Percentiles rank a stretch among this genome's conserved stretches.
Conservation (phyloP, 2,329 filamentous ascomycete species). For the Neurospora crassa region DNA sequence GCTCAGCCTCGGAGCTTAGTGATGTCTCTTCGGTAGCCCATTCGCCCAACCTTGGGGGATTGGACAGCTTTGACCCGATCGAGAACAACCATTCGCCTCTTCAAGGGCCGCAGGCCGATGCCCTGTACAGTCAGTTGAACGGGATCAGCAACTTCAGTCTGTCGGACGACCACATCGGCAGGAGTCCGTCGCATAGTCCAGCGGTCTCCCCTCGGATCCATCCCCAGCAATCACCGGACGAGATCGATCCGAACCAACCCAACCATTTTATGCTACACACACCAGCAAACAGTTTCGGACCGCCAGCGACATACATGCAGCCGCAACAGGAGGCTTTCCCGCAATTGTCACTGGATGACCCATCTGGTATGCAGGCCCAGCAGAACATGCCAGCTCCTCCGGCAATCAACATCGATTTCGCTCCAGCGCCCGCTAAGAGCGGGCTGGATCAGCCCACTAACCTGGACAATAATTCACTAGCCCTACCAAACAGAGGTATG, state of each 20-base stretch:
- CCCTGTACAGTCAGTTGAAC: conserved; percentile 68
- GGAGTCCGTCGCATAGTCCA: conserved; percentile 69
- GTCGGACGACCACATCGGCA: conserved; percentile 57
- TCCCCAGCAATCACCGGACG: conserved; percentile 46
- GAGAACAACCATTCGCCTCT: conserved; percentile 70
- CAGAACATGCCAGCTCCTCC: conserved; percentile 77
- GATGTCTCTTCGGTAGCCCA: conserved; percentile 80
- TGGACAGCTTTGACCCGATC: conserved; percentile 69
- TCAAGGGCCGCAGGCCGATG: conserved; percentile 61
- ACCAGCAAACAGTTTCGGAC: conserved; percentile 30
- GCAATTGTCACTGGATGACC: conserved; percentile 34
- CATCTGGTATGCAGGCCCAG: conserved; percentile 51
- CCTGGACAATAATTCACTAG: conserved; percentile 68
- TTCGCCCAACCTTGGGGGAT: conserved; percentile 70
- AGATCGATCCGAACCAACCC: conserved; percentile 37
- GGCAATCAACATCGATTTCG: conserved; percentile 89
- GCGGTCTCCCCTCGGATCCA: conserved; percentile 55
- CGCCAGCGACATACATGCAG: conserved; percentile 31
- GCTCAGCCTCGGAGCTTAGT: conserved; percentile 82
- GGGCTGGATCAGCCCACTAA: conserved; percentile 58
- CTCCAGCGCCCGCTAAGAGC: conserved; percentile 59
- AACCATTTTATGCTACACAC: conserved; percentile 33
- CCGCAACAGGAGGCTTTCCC: conserved; percentile 41
- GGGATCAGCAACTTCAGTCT: conserved; percentile 74
- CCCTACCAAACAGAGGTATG: conserved; percentile 65